These are phyloP conservation scores for Cryptococcus sp. DNA, from an alignment of 1,284 basidiomycete species.

Conservation along the genomic window DNA sequence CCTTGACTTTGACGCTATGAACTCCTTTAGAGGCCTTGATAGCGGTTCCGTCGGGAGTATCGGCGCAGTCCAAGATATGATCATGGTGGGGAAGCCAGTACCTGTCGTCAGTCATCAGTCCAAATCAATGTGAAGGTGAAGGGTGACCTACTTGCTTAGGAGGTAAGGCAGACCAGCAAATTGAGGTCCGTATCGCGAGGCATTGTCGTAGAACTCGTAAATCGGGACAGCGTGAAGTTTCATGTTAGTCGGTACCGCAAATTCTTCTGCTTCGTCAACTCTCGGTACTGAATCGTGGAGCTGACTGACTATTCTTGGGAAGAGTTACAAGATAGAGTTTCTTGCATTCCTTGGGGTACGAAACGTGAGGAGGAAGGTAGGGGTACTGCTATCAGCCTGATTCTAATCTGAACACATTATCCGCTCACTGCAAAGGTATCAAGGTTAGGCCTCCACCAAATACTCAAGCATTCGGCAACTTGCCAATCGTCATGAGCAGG, in stretches of 20 bases:
- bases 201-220: slow-evolving; percentile 96
- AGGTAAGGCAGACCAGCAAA: slow-evolving; percentile 90
- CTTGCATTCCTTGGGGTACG: slow-evolving; percentile 97
- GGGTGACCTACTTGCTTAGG: slow-evolving; percentile 68
- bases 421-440: slow-evolving; percentile 91
- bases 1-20: not conserved
- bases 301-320: slow-evolving; percentile 77
- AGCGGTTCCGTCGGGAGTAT: not conserved
- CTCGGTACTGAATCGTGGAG: not conserved
- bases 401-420: not conserved
- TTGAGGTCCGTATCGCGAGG: slow-evolving; percentile 89
- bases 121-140: not conserved
- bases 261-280: slow-evolving; percentile 61
- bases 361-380: slow-evolving; percentile 92
- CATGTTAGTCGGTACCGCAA: slow-evolving; percentile 98
- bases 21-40: not conserved
- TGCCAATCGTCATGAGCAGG: not conserved
- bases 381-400: slow-evolving; percentile 65
- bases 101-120: not conserved
- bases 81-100: slow-evolving; percentile 6
- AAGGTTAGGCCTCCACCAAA: slow-evolving; percentile 97
- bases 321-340: slow-evolving; percentile 93
- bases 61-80: not conserved
- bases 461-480: slow-evolving; percentile 86
- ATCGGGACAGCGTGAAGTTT: slow-evolving; percentile 92